A percentile compares a stretch with the other conserved stretches of the same genome.
Conservation (phyloP, 2,329 filamentous ascomycete genomes). For the Xylogone sp. region DNA sequence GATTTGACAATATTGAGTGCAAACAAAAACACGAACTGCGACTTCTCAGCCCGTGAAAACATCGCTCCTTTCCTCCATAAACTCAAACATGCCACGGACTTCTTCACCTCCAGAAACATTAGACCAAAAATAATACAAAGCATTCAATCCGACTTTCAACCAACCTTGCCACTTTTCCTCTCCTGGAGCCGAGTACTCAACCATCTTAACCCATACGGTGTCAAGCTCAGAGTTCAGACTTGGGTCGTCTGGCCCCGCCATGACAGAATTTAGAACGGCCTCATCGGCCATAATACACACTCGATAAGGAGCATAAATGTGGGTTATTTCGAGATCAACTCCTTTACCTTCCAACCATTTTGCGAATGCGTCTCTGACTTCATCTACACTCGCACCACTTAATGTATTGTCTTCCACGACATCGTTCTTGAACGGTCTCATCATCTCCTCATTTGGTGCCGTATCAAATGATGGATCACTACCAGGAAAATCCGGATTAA, state of each 20-base stretch:
- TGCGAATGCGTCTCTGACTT: constrained; percentile 2
- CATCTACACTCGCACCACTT: constrained; percentile 1
- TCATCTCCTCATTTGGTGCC: constrained; percentile 3
- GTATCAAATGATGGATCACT: constrained; percentile 1
- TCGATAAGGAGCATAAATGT: constrained; percentile 3
- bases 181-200: constrained; percentile 2
- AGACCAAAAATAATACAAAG: constrained; percentile 2
- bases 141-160: constrained; percentile 3
- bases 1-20: neutral
- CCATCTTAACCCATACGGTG: constrained; percentile 2
- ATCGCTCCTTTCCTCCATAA: neutral
- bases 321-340: neutral
- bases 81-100: constrained; percentile 1
- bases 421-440: constrained; percentile 3
- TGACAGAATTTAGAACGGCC: constrained; percentile 2
- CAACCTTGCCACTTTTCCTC: constrained; percentile 1
- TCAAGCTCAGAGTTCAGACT: neutral
- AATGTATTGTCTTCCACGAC: constrained; percentile 1
- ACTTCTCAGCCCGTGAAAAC: constrained; percentile 3
- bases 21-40: neutral
- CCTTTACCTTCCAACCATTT: constrained; percentile 2
- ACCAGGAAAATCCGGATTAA: neutral
- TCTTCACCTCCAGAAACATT: constrained; percentile 2
- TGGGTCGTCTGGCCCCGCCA: constrained; percentile 1
- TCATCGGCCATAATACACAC: constrained; percentile 5